Percentiles rank a stretch among this genome's conserved stretches.
These are phyloP conservation scores for Epichloe hybrida DNA, from an alignment of 2,329 filamentous ascomycete genomes.

Conservation along the genomic window DNA sequence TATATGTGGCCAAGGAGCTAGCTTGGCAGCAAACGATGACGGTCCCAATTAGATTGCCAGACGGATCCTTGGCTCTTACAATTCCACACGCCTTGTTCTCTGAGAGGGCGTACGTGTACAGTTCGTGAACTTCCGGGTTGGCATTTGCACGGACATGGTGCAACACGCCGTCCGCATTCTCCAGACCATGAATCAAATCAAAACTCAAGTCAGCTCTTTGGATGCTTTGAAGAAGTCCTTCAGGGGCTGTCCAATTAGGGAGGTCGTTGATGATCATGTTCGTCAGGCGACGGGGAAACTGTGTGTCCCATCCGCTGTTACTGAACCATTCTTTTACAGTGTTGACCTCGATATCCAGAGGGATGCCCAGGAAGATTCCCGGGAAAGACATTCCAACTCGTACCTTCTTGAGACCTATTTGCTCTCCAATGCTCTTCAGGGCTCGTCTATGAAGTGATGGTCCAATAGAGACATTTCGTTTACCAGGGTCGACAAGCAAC, in stretches of 20 bases:
- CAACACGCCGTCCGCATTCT: conserved; percentile 61
- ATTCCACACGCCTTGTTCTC: conserved; percentile 64
- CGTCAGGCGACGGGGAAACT: conserved; percentile 40
- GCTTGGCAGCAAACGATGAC: conserved; percentile 65
- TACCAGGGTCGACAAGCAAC: conserved; percentile 77
- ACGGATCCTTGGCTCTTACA: conserved; percentile 62
- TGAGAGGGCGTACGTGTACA: conserved; percentile 63
- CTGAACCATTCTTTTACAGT: conserved; percentile 65
- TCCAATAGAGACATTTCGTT: conserved; percentile 81
- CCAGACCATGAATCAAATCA: conserved; percentile 68
- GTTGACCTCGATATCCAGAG: conserved; percentile 35
- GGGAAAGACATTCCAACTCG: conserved; percentile 73
- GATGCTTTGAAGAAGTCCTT: conserved; percentile 61
- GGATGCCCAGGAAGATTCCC: conserved; percentile 76
- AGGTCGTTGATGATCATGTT: conserved; percentile 65
- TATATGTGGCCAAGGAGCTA: conserved; percentile 52
- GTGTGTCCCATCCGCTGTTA: conserved; percentile 76
- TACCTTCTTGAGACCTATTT: conserved; percentile 60
- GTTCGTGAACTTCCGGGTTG: conserved; percentile 63
- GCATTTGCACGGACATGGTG: conserved; percentile 62
- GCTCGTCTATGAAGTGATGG: conserved; percentile 80
- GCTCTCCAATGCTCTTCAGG: conserved; percentile 57
- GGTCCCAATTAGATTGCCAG: conserved; percentile 58
- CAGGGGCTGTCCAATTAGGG: conserved; percentile 59
- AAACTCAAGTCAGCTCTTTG: conserved; percentile 64